Evolutionary conservation across 2,329 filamentous ascomycete genomes (phyloP).

Genomic region (Cryphonectria parasitica): DNA sequence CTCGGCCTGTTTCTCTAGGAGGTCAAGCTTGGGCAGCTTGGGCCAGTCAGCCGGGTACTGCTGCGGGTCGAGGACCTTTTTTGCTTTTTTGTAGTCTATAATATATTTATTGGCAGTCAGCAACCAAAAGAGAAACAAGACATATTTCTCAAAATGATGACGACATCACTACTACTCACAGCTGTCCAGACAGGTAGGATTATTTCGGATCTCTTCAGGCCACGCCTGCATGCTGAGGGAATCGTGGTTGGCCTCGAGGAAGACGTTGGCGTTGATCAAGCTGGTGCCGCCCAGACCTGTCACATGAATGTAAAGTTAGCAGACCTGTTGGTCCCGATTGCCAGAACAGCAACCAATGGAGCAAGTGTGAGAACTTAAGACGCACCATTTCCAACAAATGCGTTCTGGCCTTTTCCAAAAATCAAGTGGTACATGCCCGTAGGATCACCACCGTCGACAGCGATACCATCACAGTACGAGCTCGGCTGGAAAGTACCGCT

Average conservation of each 20-base stretch:
- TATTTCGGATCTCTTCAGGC: conserved; percentile 59
- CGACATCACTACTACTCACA: conserved; percentile 43
- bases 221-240: conserved; percentile 59
- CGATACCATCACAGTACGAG: conserved; percentile 42
- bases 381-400: conserved; percentile 61
- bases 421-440: conserved; percentile 68
- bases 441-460: conserved; percentile 54
- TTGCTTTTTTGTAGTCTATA: conserved; percentile 61
- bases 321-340: neutral
- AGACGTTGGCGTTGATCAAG: conserved; percentile 70
- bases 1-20: conserved; percentile 61
- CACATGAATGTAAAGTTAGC: neutral
- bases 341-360: neutral
- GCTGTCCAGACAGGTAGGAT: conserved; percentile 46
- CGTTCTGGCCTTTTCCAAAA: conserved; percentile 66
- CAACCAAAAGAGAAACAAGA: no score
- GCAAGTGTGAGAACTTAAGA: conserved; percentile 8
- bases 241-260: conserved; percentile 60
- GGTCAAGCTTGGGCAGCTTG: conserved; percentile 57
- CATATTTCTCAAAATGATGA: no score
- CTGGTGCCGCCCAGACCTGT: conserved; percentile 66
- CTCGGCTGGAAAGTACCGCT: conserved; percentile 57
- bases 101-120: neutral
- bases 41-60: conserved; percentile 63
- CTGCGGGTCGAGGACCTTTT: conserved; percentile 60